phyloP scores from a whole-genome alignment of 75 land plant species.

The Sequoia sempervirens region DNA sequence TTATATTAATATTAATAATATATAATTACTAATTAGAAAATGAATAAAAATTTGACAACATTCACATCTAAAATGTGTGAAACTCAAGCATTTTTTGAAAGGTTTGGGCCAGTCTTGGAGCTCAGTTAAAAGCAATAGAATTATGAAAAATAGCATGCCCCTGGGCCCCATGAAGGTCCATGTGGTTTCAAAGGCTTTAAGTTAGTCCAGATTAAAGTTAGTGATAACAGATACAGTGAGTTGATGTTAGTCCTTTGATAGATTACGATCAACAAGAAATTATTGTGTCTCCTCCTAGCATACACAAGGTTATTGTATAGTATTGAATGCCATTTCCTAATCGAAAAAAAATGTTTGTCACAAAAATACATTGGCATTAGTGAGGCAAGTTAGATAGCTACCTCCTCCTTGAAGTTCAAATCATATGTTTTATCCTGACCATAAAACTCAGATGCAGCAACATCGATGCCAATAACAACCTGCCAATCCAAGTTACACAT shows the following conservation, averaged over 20 bases:
- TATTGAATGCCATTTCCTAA: background rate
- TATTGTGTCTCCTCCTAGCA: background rate
- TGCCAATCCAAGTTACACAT: constrained; percentile 10
- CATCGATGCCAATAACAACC: constrained; percentile 99
- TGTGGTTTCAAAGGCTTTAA: too few species aligned
- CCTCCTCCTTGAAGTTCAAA: constrained; percentile 98
- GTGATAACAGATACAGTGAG: background rate
- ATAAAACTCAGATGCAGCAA: constrained; percentile 98
- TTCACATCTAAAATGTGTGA: too few species aligned
- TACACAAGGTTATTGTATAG: background rate
- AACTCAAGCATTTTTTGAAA: too few species aligned
- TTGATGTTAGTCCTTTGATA: background rate
- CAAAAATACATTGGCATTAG: background rate
- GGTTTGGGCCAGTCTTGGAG: too few species aligned
- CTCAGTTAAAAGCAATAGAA: too few species aligned
- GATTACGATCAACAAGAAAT: background rate
- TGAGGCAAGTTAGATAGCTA: constrained; percentile 2
- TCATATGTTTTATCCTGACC: constrained; percentile 78
- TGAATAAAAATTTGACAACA: too few species aligned
- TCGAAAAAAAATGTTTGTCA: background rate
- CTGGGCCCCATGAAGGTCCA: too few species aligned
- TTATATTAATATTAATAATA: too few species aligned
- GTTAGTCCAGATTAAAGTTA: too few species aligned
- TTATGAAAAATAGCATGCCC: too few species aligned
- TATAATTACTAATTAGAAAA: too few species aligned